Evolutionary conservation across 176 grass and related monocot genomes (phyloP), one percentile per base, ranked within the genome.

Genomic region (Eleusine coracana): DNA sequence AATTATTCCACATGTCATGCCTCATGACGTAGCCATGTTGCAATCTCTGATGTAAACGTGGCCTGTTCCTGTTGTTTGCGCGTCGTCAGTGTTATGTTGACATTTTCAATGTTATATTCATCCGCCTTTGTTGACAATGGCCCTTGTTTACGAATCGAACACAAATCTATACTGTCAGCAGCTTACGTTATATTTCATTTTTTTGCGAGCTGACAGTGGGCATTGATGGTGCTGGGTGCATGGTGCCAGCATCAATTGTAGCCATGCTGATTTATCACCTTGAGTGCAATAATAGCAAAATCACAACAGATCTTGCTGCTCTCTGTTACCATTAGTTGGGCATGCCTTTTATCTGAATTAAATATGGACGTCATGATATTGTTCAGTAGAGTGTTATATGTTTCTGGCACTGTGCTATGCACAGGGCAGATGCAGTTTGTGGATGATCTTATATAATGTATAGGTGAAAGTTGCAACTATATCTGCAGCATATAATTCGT

Each of bases 351-450:
- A 36, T 25, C 34, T 49, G 80, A 38, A 23, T 9, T 16, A 7
- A 41, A 49, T 20, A 17, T 65, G 20, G 17, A 50, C 12, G 1
- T 17, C 18, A 51, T 54, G 51, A 5, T 28, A 10, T n/a, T 7
- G 64, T 38, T 74, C 66, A 28, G 45, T 79, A 40, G 70, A 64
- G 66, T 39, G 10, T 38, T 54, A 68, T 42, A 63, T 73, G 42
- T 46, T 73, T 73, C 62, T 1, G 6, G 16, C 49, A 17, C 23
- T 9, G 20, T 49, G 46, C 46, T 49, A 1, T 65, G 14, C 14
- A 60, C 4, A 13, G 50, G 51, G 31, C 0, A 37, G 18, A 20
- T 36, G 6, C 73, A 40, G 31, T 17, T 1, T 10, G 21, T 77
- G 55, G 37, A 11, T 25, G 56, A 6, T 25, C 20, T 28, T 77